phyloP scores from a whole-genome alignment of 2,329 filamentous ascomycete species.

The Peltaster fructicola region DNA sequence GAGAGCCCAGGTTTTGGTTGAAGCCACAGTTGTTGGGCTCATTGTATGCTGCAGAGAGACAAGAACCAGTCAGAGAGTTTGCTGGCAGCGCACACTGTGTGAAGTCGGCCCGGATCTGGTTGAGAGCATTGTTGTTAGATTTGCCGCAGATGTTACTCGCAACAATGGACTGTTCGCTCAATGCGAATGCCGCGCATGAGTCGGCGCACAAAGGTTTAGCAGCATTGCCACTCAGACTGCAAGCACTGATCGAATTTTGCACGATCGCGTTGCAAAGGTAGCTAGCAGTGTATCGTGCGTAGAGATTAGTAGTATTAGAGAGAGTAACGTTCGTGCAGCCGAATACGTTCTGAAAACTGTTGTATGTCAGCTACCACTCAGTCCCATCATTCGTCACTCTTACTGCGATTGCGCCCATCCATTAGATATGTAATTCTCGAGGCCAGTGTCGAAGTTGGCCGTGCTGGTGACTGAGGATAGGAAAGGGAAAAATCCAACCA shows the following conservation, averaged over 20 bases:
- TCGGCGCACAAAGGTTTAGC: slow-evolving; percentile 72
- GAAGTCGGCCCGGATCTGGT: slow-evolving; percentile 80
- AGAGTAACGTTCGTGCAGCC: slow-evolving; percentile 66
- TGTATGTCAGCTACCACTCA: slow-evolving; percentile 15
- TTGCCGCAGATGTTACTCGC: slow-evolving; percentile 59
- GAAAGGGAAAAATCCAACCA: slow-evolving; percentile 57
- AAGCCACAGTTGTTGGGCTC: slow-evolving; percentile 82
- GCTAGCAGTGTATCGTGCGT: slow-evolving; percentile 83
- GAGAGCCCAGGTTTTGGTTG: slow-evolving; percentile 47
- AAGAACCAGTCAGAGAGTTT: slow-evolving; percentile 56
- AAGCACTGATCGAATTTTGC: slow-evolving; percentile 63
- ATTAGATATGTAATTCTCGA: slow-evolving; percentile 55
- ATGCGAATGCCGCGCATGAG: slow-evolving; percentile 70
- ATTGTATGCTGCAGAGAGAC: slow-evolving; percentile 60
- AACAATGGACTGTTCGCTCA: slow-evolving; percentile 73
- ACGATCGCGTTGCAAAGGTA: slow-evolving; percentile 88
- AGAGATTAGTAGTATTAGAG: slow-evolving; percentile 61
- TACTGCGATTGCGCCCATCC: slow-evolving; percentile 67
- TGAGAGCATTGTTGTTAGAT: slow-evolving; percentile 45
- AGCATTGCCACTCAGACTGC: slow-evolving; percentile 44
- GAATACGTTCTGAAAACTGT: slow-evolving; percentile 63
- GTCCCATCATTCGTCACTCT: slow-evolving; percentile 13
- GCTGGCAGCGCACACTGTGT: slow-evolving; percentile 71
- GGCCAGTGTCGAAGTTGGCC: slow-evolving; percentile 56
- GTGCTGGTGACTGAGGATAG: slow-evolving; percentile 62